Evolutionary conservation across 108 stramenopile species (phyloP).

Genomic region (Fragilaria radians): DNA sequence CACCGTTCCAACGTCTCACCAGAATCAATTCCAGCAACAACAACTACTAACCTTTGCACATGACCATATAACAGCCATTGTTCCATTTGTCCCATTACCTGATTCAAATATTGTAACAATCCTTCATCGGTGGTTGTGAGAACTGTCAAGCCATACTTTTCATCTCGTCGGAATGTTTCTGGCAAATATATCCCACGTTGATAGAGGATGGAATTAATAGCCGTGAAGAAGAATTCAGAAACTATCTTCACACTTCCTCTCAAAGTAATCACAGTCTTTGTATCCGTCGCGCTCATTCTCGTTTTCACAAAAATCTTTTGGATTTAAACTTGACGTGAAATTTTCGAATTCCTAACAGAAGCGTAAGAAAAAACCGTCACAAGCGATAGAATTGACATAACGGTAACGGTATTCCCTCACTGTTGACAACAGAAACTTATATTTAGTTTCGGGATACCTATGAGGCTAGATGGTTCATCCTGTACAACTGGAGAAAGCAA

Average conservation of each 20-base stretch:
- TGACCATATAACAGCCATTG: slow-evolving; percentile 85
- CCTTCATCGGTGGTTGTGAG: slow-evolving; percentile 94
- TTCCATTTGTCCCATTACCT: slow-evolving; percentile 90
- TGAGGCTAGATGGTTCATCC: too few species aligned
- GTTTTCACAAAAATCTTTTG: not conserved
- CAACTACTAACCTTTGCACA: slow-evolving; percentile 93
- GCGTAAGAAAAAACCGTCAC: too few species aligned
- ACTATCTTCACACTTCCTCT: slow-evolving; percentile 96
- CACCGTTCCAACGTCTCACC: slow-evolving; percentile 96
- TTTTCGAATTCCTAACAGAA: too few species aligned
- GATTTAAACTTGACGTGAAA: not conserved
- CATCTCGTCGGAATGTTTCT: slow-evolving; percentile 88
- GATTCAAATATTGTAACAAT: slow-evolving; percentile 77
- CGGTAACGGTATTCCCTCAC: too few species aligned
- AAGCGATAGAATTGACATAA: too few species aligned
- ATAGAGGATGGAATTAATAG: slow-evolving; percentile 98
- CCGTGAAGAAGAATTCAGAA: slow-evolving; percentile 96
- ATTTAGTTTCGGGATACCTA: too few species aligned
- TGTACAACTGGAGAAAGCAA: too few species aligned
- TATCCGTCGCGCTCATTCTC: slow-evolving; percentile 12
- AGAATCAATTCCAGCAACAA: slow-evolving; percentile 90
- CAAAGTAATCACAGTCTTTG: slow-evolving; percentile 85
- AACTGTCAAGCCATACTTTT: slow-evolving; percentile 95
- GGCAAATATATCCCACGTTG: slow-evolving; percentile 98
- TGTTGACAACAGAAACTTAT: too few species aligned